phyloP scores from a whole-genome alignment of 257 asterid genomes.

The Capsicum rhomboideum region DNA sequence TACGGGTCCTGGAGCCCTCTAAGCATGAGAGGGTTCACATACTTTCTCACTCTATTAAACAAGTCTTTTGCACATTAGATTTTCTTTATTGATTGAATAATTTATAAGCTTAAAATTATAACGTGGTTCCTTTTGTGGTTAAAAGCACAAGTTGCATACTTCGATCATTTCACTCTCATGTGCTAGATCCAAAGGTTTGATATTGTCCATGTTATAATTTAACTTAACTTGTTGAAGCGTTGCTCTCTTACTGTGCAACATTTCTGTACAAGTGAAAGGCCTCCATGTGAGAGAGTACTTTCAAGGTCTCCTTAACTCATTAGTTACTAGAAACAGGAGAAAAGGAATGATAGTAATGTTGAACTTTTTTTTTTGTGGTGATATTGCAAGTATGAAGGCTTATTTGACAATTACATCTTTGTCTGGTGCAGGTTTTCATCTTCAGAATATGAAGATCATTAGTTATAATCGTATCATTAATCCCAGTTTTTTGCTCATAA shows the following conservation, averaged over 20 bases:
- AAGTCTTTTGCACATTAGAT: neutral
- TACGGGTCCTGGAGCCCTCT: neutral
- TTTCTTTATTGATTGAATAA: neutral
- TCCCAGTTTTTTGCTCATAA: constrained; percentile 50
- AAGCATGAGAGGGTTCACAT: neutral
- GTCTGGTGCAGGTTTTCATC: constrained; percentile 21
- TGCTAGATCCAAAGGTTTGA: neutral
- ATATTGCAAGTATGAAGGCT: neutral
- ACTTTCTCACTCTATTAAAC: neutral
- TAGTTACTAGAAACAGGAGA: neutral
- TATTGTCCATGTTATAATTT: neutral
- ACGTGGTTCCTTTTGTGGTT: neutral
- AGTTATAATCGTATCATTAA: constrained; percentile 43
- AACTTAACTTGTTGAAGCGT: neutral
- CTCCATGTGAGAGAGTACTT: neutral
- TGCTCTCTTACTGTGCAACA: neutral
- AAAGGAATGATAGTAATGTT: neutral
- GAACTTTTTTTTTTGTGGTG: neutral
- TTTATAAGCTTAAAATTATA: neutral
- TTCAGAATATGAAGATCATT: constrained; percentile 43
- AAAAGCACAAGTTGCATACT: neutral
- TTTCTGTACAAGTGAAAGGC: neutral
- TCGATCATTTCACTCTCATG: neutral
- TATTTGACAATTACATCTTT: neutral
- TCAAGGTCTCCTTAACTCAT: neutral